These are phyloP conservation scores for Chondrostereum purpureum DNA, from an alignment of 1,284 basidiomycete genomes.

Conservation along the genomic window DNA sequence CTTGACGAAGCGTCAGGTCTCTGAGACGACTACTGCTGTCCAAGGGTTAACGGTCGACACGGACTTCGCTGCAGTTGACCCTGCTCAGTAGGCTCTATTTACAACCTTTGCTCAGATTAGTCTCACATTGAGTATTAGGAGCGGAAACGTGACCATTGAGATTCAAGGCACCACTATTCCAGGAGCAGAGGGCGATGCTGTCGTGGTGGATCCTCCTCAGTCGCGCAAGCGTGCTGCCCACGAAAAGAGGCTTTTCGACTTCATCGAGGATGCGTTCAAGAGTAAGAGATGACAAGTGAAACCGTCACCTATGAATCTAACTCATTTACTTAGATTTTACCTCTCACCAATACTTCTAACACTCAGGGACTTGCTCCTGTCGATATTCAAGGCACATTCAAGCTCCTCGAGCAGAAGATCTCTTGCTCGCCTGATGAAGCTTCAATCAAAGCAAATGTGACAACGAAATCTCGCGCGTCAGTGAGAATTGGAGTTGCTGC, in stretches of 20 bases:
- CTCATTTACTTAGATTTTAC: constrained; percentile 9
- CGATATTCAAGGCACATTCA: constrained; percentile 16
- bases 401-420: constrained; percentile 15
- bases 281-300: no score
- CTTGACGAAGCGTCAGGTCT: constrained; percentile 16
- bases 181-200: constrained; percentile 16
- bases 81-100: constrained; percentile 15
- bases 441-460: constrained; percentile 21
- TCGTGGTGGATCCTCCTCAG: constrained; percentile 12
- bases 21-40: constrained; percentile 20
- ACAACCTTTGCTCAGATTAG: background rate
- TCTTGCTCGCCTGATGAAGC: constrained; percentile 22
- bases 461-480: constrained; percentile 19
- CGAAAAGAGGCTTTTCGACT: constrained; percentile 5
- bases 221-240: constrained; percentile 8
- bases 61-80: constrained; percentile 23
- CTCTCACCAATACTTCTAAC: constrained; percentile 9
- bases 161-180: constrained; percentile 21
- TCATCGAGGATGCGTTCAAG: constrained; percentile 15
- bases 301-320: no score
- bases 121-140: background rate
- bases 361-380: constrained; percentile 11
- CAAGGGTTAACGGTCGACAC: constrained; percentile 28
- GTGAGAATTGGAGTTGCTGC: constrained; percentile 26
- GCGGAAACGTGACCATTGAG: constrained; percentile 22